Conservation (phyloP, 1,139 yeast species). For the Lodderomyces beijingensis region DNA sequence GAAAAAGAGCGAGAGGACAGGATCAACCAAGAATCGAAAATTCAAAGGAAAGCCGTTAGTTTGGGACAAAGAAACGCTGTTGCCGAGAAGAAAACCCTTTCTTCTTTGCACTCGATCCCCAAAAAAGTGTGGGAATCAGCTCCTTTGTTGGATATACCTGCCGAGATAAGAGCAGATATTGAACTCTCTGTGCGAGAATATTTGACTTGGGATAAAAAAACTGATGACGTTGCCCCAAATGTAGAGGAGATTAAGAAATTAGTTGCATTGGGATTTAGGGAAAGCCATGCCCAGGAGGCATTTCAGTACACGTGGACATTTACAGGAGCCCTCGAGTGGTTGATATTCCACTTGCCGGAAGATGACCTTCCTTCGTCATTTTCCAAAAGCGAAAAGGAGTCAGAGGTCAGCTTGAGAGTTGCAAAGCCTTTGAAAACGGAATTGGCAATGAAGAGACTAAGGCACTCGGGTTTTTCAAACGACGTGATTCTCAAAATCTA, state of each 20-base stretch:
- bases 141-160: slow-evolving; percentile 47
- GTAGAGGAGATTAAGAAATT: slow-evolving; percentile 19
- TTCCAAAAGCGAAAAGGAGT: slow-evolving; percentile 42
- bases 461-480: slow-evolving; percentile 65
- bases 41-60: slow-evolving; percentile 39
- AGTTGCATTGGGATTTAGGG: slow-evolving; percentile 59
- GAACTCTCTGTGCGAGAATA: slow-evolving; percentile 53
- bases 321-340: slow-evolving; percentile 68
- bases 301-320: slow-evolving; percentile 54
- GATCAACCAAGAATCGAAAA: slow-evolving; percentile 33
- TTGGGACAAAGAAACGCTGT: slow-evolving; percentile 17
- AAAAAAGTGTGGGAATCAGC: slow-evolving; percentile 64
- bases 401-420: slow-evolving; percentile 45
- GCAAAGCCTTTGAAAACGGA: slow-evolving; percentile 40
- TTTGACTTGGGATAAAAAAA: slow-evolving; percentile 41
- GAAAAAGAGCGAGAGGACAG: slow-evolving; percentile 43
- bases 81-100: slow-evolving; percentile 3
- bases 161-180: slow-evolving; percentile 48
- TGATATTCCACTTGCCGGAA: slow-evolving; percentile 84
- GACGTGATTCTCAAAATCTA: slow-evolving; percentile 56
- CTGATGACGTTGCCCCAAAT: neutral
- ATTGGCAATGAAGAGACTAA: slow-evolving; percentile 47
- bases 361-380: slow-evolving; percentile 76
- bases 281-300: slow-evolving; percentile 68
- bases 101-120: slow-evolving; percentile 43